These are phyloP conservation scores for Trichoderma asperellum DNA, from an alignment of 2,329 filamentous ascomycete species.

Conservation along the genomic window DNA sequence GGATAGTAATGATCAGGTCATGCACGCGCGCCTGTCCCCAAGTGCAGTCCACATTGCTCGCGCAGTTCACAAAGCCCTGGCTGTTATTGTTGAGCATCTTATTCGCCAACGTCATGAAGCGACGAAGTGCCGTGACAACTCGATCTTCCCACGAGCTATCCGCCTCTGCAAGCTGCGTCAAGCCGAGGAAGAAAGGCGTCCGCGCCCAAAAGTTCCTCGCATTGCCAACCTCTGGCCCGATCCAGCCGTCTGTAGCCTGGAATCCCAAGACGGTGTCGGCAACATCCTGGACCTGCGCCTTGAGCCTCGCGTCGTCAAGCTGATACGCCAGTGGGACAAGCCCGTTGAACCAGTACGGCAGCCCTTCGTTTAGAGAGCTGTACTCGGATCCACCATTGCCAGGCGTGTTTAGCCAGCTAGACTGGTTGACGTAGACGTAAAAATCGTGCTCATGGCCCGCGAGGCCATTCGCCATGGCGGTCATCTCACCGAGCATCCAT, in stretches of 20 bases:
- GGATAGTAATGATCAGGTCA: constrained; percentile 46
- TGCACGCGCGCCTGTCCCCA: constrained; percentile 44
- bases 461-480: constrained; percentile 54
- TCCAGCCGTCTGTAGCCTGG: constrained; percentile 55
- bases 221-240: constrained; percentile 45
- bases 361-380: constrained; percentile 58
- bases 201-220: constrained; percentile 41
- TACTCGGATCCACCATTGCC: constrained; percentile 54
- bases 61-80: constrained; percentile 52
- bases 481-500: constrained; percentile 57
- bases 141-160: constrained; percentile 34
- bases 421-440: constrained; percentile 56
- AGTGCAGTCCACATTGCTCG: constrained; percentile 44
- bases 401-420: constrained; percentile 47
- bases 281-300: constrained; percentile 45
- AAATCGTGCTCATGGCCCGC: constrained; percentile 59
- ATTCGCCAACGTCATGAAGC: constrained; percentile 50
- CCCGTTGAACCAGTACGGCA: constrained; percentile 65
- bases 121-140: constrained; percentile 31
- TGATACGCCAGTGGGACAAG: constrained; percentile 60
- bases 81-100: constrained; percentile 59
- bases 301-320: constrained; percentile 48
- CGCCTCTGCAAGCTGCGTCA: constrained; percentile 42
- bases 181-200: constrained; percentile 40
- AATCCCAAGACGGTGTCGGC: constrained; percentile 50